Evolutionary conservation across 208 protist species (phyloP).

Genomic region (Leptomonas pyrrhocoris): DNA sequence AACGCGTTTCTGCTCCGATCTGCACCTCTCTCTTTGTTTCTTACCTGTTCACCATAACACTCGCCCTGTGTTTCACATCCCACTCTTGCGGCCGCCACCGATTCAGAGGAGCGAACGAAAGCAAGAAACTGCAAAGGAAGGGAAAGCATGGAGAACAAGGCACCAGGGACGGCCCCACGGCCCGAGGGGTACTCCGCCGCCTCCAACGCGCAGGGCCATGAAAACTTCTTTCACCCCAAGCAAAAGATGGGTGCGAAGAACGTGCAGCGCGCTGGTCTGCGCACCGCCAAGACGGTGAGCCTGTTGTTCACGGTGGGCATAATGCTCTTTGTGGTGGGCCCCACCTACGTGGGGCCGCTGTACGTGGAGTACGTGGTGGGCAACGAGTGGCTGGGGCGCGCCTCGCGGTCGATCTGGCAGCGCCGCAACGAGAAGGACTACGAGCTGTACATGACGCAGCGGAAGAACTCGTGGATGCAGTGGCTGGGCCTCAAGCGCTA

Average conservation of each 20-base stretch:
- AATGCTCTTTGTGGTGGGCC: slow-evolving; percentile 53
- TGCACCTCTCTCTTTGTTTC: too few species aligned
- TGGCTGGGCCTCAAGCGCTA: slow-evolving; percentile 87
- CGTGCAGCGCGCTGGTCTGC: slow-evolving; percentile 81
- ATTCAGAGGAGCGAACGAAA: too few species aligned
- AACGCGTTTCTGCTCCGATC: too few species aligned
- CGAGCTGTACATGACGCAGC: slow-evolving; percentile 88
- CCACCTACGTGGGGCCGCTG: slow-evolving; percentile 65
- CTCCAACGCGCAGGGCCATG: slow-evolving; percentile 46
- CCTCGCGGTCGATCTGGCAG: slow-evolving; percentile 80
- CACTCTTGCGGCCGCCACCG: neutral
- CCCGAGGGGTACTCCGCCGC: slow-evolving; percentile 62
- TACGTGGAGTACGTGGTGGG: slow-evolving; percentile 80
- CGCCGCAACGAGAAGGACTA: slow-evolving; percentile 85
- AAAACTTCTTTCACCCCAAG: slow-evolving; percentile 83
- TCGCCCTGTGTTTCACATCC: neutral
- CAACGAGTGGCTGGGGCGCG: slow-evolving; percentile 78
- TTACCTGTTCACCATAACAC: too few species aligned
- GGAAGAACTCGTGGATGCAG: slow-evolving; percentile 83
- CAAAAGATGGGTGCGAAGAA: slow-evolving; percentile 49
- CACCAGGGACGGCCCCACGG: slow-evolving; percentile 65
- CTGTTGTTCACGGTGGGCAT: slow-evolving; percentile 54
- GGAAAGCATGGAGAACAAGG: slow-evolving; percentile 73
- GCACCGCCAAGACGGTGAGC: slow-evolving; percentile 50
- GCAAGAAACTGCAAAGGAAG: neutral